Evolutionary conservation across 768 basidiomycete species (phyloP).

Genomic region (Suillus ampliporus): DNA sequence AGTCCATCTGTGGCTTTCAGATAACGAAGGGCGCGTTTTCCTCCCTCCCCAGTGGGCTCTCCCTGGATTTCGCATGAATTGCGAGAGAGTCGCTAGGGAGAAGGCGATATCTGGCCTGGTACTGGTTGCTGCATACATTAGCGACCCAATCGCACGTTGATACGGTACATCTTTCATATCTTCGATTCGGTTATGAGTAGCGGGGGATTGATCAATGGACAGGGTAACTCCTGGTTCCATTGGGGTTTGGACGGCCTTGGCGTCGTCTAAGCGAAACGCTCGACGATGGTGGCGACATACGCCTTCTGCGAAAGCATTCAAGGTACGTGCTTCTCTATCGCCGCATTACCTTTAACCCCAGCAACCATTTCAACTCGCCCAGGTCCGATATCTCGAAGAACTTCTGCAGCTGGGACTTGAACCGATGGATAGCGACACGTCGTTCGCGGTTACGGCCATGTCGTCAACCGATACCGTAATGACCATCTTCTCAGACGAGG

Average conservation of each 20-base stretch:
- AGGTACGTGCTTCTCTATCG: conserved; percentile 11
- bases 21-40: conserved; percentile 24
- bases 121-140: conserved; percentile 19
- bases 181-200: background rate
- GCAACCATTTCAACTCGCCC: conserved; percentile 24
- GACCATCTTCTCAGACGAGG: conserved; percentile 24
- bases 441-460: conserved; percentile 34
- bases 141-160: conserved; percentile 12
- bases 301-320: conserved; percentile 24
- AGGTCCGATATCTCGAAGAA: conserved; percentile 20
- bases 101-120: conserved; percentile 31
- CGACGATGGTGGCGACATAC: conserved; percentile 27
- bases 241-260: conserved; percentile 25
- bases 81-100: conserved; percentile 23
- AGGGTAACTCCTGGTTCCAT: conserved; percentile 19
- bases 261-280: conserved; percentile 28
- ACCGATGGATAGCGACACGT: background rate
- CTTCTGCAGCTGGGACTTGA: background rate
- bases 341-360: conserved; percentile 28
- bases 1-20: conserved; percentile 12
- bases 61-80: conserved; percentile 28
- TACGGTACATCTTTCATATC: conserved; percentile 10
- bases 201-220: conserved; percentile 2
- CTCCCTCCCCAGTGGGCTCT: conserved; percentile 26
- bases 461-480: conserved; percentile 40